Base-by-base conservation (phyloP, 2,329 filamentous ascomycete species). In the Fusarium chaquense region DNA sequence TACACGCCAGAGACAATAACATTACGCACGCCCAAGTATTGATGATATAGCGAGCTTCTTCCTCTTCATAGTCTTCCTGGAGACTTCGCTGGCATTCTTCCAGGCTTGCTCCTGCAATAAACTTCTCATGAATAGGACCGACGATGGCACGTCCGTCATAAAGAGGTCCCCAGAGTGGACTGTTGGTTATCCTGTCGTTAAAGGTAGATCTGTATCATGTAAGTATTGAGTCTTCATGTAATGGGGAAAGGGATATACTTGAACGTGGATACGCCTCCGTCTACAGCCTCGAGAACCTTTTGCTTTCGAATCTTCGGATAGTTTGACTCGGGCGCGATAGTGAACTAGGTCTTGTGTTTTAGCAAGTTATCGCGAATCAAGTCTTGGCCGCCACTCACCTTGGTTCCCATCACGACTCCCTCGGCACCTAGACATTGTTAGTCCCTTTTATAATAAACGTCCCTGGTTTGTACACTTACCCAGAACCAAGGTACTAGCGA, bases 401-500 rank as follows among this genome's bases (percentile, higher is more conserved):
- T 78, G 8, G 82, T 84, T 24, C 81, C 83, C 82, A 84, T 79
- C 5, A 81, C 81, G 8, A 78, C 78, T 16, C 78, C 82, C 32
- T 83, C 81, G 0, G 83, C 83, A 5, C 82, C 83, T 83, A 43
- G 24, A 10, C 46, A 20, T 45, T 16, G 35, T 58, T 10, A 61
- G 26, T 18, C n/a, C 7, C 18, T 26, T 12, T 38, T 46, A 2
- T 40, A 20, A 13, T 15, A 20, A 33, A 1, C 12, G 11, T 15
- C 32, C 20, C 11, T 32, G 11, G 20, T 22, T 18, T 18, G n/a
- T 13, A 24, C 16, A 76, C 79, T 73, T 49, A 85, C 87, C 88
- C 12, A 90, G 77, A 1, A 83, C 79, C 63, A 90, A 65, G 3
- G 85, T 84, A 3, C 87, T 87, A 3, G 86, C 85, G 2, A 85